phyloP scores from a whole-genome alignment of 768 basidiomycete species.

The Lactarius evosmus region DNA sequence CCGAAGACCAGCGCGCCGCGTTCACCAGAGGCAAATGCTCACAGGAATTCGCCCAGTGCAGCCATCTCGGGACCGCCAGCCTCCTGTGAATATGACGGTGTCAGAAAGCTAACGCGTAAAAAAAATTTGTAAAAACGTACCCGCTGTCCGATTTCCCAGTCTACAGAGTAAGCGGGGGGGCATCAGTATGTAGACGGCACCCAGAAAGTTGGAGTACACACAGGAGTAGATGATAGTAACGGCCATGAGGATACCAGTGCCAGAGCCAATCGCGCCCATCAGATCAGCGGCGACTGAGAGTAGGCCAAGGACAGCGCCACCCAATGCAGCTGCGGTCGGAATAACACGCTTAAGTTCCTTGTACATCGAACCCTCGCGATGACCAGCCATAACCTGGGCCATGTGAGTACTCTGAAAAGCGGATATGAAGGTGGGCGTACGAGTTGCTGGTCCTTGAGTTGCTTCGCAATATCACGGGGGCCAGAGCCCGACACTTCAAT shows the following conservation, averaged over 20 bases:
- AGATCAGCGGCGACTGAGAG: constrained; percentile 90
- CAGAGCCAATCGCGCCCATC: constrained; percentile 94
- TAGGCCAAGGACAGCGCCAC: constrained; percentile 93
- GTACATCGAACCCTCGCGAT: constrained; percentile 98
- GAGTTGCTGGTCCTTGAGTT: constrained; percentile 98
- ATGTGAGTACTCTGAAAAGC: neutral
- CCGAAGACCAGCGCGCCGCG: neutral
- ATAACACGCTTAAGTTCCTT: constrained; percentile 98
- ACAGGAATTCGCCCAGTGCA: constrained; percentile 74
- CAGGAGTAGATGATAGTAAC: constrained; percentile 93
- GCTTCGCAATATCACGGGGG: constrained; percentile 94
- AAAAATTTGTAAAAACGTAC: constrained; percentile 33
- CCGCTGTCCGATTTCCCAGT: constrained; percentile 94
- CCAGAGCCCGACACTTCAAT: constrained; percentile 97
- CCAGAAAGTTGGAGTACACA: constrained; percentile 29
- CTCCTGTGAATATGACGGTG: constrained; percentile 43
- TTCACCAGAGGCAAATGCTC: constrained; percentile 29
- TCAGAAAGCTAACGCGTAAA: neutral
- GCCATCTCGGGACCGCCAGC: constrained; percentile 81
- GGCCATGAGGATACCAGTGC: constrained; percentile 95
- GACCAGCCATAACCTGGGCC: constrained; percentile 67
- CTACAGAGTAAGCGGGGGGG: constrained; percentile 37
- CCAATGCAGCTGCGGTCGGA: constrained; percentile 95
- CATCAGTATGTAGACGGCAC: neutral
- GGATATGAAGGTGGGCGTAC: constrained; percentile 38